Evolutionary conservation across 441 rosid species (phyloP), one percentile per base, ranked within the genome.

Genomic region (Eutrema salsugineum): DNA sequence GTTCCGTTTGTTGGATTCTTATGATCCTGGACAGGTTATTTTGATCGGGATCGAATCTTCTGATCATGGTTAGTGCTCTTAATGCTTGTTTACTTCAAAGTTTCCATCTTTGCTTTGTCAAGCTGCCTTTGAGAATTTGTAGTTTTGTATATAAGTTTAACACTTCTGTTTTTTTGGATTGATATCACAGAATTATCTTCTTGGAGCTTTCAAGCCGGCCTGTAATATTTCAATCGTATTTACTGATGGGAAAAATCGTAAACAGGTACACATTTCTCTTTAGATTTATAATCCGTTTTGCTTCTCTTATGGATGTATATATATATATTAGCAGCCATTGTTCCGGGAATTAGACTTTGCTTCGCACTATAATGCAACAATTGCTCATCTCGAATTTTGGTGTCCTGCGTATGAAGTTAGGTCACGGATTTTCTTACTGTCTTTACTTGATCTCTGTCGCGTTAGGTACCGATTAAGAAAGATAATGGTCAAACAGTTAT

Each of bases 171-270:
- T 14, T 47, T 3, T 2, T 49, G 44, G 67, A 14, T 50, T 55
- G 0, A 7, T 70, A 17, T 76, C 66, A n/a, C 80, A 94, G 99
- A 94, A 92, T 80, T 94, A 88, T 82, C 83, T 92, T 46, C 83
- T 92, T 60, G 98, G 97, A 84, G 98, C 99, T 79, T 95, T 95
- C 79, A 95, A 92, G 82, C 99, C 96, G 0, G 89, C 98, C 0
- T 91, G 97, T 78, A 91, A 81, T 66, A 77, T 92, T 70, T 86
- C 89, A 15, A 76, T 91, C 78, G 84, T 89, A 3, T 91, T 92
- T 68, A 42, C 85, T 11, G 98, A 95, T 84, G 97, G 87, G 8
- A 95, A 92, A 78, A 84, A 79, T 46, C 96, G 96, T 61, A 92
- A 95, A 83, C 97, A 91, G 91, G 99, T 94, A 78, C 38, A 12